These are phyloP conservation scores for Grosmannia huntii DNA, from an alignment of 2,329 filamentous ascomycete species.

Conservation along the genomic window DNA sequence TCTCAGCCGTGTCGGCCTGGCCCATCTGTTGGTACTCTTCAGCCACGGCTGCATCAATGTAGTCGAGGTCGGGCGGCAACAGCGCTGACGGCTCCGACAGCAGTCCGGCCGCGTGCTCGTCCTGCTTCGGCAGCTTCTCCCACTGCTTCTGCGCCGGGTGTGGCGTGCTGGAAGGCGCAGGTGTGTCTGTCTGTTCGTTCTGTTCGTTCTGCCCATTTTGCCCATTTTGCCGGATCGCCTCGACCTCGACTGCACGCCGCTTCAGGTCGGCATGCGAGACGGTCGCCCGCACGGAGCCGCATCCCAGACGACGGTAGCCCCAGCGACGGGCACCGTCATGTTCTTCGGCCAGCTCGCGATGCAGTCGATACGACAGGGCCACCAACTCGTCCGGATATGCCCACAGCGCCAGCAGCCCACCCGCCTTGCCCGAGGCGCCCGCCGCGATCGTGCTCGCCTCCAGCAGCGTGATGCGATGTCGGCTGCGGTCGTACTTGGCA, in stretches of 20 bases:
- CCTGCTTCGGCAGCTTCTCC: conserved; percentile 50
- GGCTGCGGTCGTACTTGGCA: conserved; percentile 59
- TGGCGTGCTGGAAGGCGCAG: no score
- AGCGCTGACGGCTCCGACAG: conserved; percentile 36
- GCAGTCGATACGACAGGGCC: conserved; percentile 71
- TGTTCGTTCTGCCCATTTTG: background rate
- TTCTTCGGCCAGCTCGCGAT: conserved; percentile 71
- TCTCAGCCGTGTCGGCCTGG: conserved; percentile 51
- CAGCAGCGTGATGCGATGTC: conserved; percentile 71
- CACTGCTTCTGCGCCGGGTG: conserved; percentile 28
- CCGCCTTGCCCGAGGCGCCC: conserved; percentile 91
- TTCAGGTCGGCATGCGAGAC: conserved; percentile 15
- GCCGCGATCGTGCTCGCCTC: conserved; percentile 76
- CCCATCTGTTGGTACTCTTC: conserved; percentile 74
- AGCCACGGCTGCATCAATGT: conserved; percentile 59
- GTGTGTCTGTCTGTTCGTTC: conserved; percentile 31
- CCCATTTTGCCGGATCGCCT: conserved; percentile 14
- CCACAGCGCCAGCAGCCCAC: conserved; percentile 81
- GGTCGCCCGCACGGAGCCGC: conserved; percentile 42
- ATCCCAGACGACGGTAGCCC: conserved; percentile 74
- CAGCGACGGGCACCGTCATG: conserved; percentile 67
- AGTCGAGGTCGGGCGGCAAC: conserved; percentile 70
- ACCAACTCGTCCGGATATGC: conserved; percentile 80
- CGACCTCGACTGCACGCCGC: conserved; percentile 9
- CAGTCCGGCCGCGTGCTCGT: conserved; percentile 31